Percentiles rank a stretch among this genome's conserved stretches.
phyloP scores from a whole-genome alignment of 257 asterid genomes.

The Forsythia viridissima region DNA sequence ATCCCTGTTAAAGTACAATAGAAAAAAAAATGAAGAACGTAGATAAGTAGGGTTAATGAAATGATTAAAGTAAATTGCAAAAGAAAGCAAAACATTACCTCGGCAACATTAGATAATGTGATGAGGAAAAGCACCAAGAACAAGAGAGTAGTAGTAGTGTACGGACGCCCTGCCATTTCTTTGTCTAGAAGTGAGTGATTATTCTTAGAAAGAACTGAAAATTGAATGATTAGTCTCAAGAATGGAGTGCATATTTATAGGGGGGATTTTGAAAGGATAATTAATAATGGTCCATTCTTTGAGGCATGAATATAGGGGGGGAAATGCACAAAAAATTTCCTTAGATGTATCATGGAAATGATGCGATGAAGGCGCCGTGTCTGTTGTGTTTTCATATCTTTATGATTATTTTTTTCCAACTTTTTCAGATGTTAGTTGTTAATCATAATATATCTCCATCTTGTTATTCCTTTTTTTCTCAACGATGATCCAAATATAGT shows the following conservation, averaged over 20 bases:
- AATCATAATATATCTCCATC: no score
- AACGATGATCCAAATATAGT: no score
- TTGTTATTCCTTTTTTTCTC: background rate
- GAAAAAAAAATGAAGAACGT: background rate
- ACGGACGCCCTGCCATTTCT: conserved; percentile 28
- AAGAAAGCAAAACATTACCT: conserved; percentile 21
- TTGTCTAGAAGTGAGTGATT: no score
- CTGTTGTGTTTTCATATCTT: conserved; percentile 27
- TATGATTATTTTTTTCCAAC: conserved; percentile 26
- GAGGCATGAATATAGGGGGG: conserved; percentile 48
- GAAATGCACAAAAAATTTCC: conserved; percentile 26
- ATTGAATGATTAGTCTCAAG: background rate
- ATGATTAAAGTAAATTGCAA: background rate
- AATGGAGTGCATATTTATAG: conserved; percentile 27
- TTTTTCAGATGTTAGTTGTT: conserved; percentile 27
- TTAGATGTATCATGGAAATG: conserved; percentile 19
- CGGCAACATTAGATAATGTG: conserved; percentile 32
- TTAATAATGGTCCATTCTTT: conserved; percentile 11
- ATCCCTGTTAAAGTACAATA: conserved; percentile 22
- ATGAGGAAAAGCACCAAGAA: conserved; percentile 29
- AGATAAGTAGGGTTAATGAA: background rate
- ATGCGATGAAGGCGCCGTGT: conserved; percentile 53
- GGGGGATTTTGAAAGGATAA: background rate
- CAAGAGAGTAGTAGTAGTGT: background rate
- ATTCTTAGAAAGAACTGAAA: background rate